Evolutionary conservation across 176 grass and related monocot genomes (phyloP).

Genomic region (Oropetium thomaeum): DNA sequence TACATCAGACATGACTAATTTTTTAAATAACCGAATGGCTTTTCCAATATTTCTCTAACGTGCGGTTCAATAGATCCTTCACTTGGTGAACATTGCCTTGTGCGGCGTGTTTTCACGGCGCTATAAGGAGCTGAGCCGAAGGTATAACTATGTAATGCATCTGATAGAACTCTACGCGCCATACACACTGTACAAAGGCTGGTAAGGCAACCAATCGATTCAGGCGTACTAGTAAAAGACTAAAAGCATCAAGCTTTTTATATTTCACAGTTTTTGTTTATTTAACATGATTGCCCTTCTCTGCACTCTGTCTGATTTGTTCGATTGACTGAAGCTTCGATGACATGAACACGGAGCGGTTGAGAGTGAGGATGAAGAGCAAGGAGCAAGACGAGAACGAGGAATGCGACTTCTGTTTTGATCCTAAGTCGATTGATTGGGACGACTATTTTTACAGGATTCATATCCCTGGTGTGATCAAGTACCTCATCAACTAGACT

Average conservation of each 20-base stretch:
- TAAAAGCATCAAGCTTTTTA: not conserved
- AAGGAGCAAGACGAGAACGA: not conserved
- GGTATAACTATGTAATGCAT: not conserved
- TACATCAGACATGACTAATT: too few species aligned
- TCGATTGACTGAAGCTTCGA: not conserved
- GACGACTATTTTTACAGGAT: not conserved
- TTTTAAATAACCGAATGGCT: not conserved
- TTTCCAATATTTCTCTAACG: too few species aligned
- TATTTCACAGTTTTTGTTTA: not conserved
- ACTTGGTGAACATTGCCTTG: not conserved
- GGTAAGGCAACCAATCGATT: not conserved
- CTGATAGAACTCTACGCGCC: not conserved
- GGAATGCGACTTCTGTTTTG: not conserved
- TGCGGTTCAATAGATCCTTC: not conserved
- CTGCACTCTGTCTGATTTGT: not conserved
- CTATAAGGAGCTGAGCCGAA: not conserved
- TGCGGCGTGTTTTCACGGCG: not conserved
- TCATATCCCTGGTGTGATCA: not conserved
- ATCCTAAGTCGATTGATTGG: not conserved
- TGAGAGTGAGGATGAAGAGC: not conserved
- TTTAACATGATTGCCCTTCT: not conserved
- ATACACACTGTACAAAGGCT: not conserved
- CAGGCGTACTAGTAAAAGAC: too few species aligned
- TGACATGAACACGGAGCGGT: not conserved
- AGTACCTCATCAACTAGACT: not conserved